phyloP scores from a whole-genome alignment of 2,329 filamentous ascomycete genomes.

The Penicillium corylophilum region DNA sequence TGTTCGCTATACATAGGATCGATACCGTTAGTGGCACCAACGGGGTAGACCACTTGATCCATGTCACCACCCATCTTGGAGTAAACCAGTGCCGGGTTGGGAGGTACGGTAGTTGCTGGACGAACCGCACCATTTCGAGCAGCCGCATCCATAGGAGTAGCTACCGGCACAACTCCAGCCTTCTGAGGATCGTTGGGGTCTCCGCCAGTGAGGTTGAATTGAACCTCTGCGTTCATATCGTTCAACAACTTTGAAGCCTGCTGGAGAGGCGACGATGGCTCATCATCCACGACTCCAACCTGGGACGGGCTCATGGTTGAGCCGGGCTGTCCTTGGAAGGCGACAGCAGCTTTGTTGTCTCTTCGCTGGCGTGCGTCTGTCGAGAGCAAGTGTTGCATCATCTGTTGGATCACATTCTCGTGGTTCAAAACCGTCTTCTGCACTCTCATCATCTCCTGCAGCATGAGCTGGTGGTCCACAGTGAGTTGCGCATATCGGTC shows the following conservation, averaged over 20 bases:
- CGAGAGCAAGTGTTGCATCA: conserved; percentile 66
- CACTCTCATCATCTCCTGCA: conserved; percentile 63
- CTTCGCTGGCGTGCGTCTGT: conserved; percentile 64
- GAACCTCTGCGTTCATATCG: conserved; percentile 64
- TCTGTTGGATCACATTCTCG: conserved; percentile 68
- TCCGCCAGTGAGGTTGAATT: conserved; percentile 62
- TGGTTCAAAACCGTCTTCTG: conserved; percentile 72
- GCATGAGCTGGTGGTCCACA: conserved; percentile 63
- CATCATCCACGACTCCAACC: conserved; percentile 55
- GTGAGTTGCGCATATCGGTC: conserved; percentile 79
- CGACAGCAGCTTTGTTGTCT: conserved; percentile 52
- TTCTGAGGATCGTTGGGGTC: conserved; percentile 63
- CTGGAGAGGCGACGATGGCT: conserved; percentile 65
- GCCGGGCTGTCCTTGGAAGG: conserved; percentile 42
- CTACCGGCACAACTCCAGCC: conserved; percentile 54
- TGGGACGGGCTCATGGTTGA: conserved; percentile 48
- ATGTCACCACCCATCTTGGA: conserved; percentile 56
- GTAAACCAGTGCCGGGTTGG: conserved; percentile 53
- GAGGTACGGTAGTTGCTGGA: conserved; percentile 46
- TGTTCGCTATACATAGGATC: conserved; percentile 94
- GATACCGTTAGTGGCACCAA: conserved; percentile 86
- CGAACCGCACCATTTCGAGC: conserved; percentile 46
- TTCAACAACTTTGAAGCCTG: conserved; percentile 66
- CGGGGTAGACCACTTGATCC: conserved; percentile 80
- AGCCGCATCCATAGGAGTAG: conserved; percentile 56